phyloP scores from a whole-genome alignment of 1,284 basidiomycete species.

The Naganishia albida region DNA sequence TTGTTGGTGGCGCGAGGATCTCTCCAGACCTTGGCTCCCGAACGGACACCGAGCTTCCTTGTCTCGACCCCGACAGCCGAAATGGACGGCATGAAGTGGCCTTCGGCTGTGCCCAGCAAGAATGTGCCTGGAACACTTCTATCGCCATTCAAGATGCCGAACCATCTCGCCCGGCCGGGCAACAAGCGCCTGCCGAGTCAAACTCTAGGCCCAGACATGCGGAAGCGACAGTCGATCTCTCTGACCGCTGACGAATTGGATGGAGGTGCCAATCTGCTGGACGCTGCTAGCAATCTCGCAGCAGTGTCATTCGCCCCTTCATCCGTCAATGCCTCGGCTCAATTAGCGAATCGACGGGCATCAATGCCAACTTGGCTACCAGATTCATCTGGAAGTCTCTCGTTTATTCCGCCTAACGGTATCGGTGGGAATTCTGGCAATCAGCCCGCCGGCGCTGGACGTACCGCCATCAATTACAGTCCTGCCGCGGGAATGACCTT shows the following conservation, averaged over 20 bases:
- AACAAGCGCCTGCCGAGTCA: conserved; percentile 53
- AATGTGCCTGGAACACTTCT: not conserved
- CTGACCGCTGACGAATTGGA: not conserved
- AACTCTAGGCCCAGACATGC: conserved; percentile 44
- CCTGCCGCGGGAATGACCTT: not conserved
- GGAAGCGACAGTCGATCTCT: conserved; percentile 36
- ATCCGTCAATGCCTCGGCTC: not conserved
- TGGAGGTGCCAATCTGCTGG: not conserved
- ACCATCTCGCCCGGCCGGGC: conserved; percentile 42
- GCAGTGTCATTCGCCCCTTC: not conserved
- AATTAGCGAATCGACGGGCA: conserved; percentile 4
- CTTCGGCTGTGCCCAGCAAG: not conserved
- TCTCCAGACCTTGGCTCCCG: conserved; percentile 51
- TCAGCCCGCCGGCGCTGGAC: not conserved
- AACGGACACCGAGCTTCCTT: conserved; percentile 49
- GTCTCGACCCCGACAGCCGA: conserved; percentile 21
- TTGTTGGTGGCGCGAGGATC: conserved; percentile 36
- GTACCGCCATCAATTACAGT: conserved; percentile 1
- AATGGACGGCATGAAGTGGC: conserved; percentile 23
- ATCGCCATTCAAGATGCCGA: conserved; percentile 20
- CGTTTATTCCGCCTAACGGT: not conserved
- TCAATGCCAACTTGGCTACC: conserved; percentile 19
- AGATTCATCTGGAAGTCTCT: conserved; percentile 1
- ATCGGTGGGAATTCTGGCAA: not conserved
- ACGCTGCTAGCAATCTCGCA: not conserved